Evolutionary conservation across 2,329 filamentous ascomycete species (phyloP), one percentile per base, ranked within the genome.

Genomic region (Zymoseptoria brevis): DNA sequence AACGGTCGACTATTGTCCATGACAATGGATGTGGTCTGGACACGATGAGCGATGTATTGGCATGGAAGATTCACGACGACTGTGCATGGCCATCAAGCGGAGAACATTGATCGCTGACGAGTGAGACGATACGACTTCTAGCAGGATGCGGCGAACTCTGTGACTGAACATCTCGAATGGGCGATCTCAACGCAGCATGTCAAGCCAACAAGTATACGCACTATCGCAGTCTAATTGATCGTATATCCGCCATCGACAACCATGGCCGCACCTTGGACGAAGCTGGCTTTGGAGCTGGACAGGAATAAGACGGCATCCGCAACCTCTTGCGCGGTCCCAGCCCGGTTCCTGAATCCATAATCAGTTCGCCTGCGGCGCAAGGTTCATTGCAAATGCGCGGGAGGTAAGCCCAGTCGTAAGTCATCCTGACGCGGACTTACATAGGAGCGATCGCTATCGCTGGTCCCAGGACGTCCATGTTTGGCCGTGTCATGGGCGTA

Each of bases 251-350:
- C 77, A 62, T 80, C 77, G 1, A 77, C 75, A 1, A 76, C 73
- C 58, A 80, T 60, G 3, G 74, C 72, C 54, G 74, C 69, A 0
- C 77, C 78, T 53, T 78, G 76, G 11, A 79, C 72, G 58, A 79
- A 80, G 1, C 74, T 75, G 1, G 78, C 75, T 59, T 77, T 79
- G 19, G 74, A 70, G 57, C 75, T 76, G 41, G 74, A 75, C 4
- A 79, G 64, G 57, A 79, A 80, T 41, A 80, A 62, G 8, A 78
- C 72, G 0, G 74, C 76, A 64, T 80, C 78, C 2, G 78, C 77
- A 9, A 80, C 71, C 59, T 80, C 77, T 54, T 79, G 74, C 0
- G 76, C 71, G 3, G 75, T 77, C 0, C 77, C 77, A 60, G 75
- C 74, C 24, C 76, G 74, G 9, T 81, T 79, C 13, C 51, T 53